Evolutionary conservation across 2,329 filamentous ascomycete genomes (phyloP).

Genomic region (Chaetomium sp.): DNA sequence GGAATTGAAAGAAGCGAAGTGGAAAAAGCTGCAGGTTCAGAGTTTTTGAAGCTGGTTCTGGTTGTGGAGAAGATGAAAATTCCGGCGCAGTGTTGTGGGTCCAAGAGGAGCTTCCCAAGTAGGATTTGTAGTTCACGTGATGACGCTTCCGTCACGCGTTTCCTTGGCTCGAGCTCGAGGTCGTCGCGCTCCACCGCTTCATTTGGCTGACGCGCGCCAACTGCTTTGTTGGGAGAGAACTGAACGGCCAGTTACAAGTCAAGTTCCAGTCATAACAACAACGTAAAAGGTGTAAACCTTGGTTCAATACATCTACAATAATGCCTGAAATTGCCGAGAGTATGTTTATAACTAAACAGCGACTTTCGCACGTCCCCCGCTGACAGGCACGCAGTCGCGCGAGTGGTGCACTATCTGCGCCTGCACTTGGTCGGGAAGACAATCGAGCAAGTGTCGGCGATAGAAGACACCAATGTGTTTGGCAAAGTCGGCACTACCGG

Average conservation of each 20-base stretch:
- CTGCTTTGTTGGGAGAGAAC: neutral
- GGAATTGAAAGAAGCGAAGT: conserved; percentile 27
- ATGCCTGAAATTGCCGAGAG: conserved; percentile 69
- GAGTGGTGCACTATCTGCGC: conserved; percentile 81
- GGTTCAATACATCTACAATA: conserved; percentile 23
- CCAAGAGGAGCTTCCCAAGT: neutral
- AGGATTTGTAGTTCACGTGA: conserved; percentile 37
- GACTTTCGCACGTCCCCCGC: neutral
- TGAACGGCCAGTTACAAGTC: neutral
- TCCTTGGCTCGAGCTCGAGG: neutral
- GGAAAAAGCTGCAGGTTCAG: conserved; percentile 31
- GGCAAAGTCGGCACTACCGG: conserved; percentile 86
- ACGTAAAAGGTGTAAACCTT: neutral
- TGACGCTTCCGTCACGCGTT: conserved; percentile 38
- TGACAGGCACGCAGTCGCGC: conserved; percentile 61
- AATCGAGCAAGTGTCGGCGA: conserved; percentile 68
- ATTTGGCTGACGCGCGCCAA: neutral
- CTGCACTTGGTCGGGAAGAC: conserved; percentile 83
- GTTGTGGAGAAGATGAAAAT: conserved; percentile 32
- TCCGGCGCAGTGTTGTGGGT: conserved; percentile 22
- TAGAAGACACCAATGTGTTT: conserved; percentile 83
- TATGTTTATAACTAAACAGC: conserved; percentile 33
- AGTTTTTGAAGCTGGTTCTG: conserved; percentile 35
- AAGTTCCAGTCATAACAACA: neutral
- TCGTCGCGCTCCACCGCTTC: conserved; percentile 9